phyloP scores from a whole-genome alignment of 176 grass and related monocot genomes.

The Rhynchospora tenuis region DNA sequence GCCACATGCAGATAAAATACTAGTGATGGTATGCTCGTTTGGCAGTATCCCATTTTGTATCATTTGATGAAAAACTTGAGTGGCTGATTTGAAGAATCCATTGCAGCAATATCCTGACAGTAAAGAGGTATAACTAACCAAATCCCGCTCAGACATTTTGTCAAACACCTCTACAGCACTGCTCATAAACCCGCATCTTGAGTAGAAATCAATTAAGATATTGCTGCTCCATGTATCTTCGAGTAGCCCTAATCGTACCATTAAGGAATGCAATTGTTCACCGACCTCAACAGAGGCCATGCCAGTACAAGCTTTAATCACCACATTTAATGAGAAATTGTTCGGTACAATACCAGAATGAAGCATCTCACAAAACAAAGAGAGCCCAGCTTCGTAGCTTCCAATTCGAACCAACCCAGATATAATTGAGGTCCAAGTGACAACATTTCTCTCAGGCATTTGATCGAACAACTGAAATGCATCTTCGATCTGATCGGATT shows the following conservation, averaged over 20 bases:
- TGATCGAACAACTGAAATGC: slow-evolving; percentile 41
- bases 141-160: slow-evolving; percentile 37
- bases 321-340: slow-evolving; percentile 62
- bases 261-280: slow-evolving; percentile 61
- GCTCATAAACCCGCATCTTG: slow-evolving; percentile 36
- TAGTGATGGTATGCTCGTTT: slow-evolving; percentile 60
- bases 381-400: not conserved
- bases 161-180: slow-evolving; percentile 36
- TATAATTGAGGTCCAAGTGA: slow-evolving; percentile 71
- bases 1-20: slow-evolving; percentile 41
- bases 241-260: slow-evolving; percentile 32
- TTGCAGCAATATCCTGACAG: slow-evolving; percentile 50
- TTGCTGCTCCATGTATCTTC: slow-evolving; percentile 37
- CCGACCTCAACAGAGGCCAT: slow-evolving; percentile 28
- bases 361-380: slow-evolving; percentile 46
- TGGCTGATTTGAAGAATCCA: slow-evolving; percentile 27
- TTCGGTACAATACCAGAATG: slow-evolving; percentile 42
- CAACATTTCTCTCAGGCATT: slow-evolving; percentile 64
- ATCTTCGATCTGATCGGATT: slow-evolving; percentile 35
- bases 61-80: slow-evolving; percentile 39
- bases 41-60: slow-evolving; percentile 29
- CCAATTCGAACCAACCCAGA: slow-evolving; percentile 46
- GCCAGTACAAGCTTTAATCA: slow-evolving; percentile 52
- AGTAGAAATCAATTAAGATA: slow-evolving; percentile 56
- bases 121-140: slow-evolving; percentile 70